Evolutionary conservation across 768 basidiomycete species (phyloP).

Genomic region (Leccinellum luteum): DNA sequence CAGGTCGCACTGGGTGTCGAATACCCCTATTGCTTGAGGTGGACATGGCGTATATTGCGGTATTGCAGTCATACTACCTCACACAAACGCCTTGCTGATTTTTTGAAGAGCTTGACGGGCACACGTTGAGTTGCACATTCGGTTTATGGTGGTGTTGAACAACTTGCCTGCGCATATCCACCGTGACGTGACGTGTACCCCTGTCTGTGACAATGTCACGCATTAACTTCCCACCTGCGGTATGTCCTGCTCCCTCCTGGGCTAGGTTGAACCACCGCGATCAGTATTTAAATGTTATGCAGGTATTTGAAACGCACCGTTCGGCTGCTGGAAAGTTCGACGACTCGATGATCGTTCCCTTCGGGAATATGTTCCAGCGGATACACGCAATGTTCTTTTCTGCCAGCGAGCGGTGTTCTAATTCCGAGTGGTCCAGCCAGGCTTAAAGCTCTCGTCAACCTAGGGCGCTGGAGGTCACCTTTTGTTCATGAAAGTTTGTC

Average conservation of each 20-base stretch:
- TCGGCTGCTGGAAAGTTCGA: background rate
- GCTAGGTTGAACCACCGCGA: too few species aligned
- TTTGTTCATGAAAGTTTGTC: background rate
- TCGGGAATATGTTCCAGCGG: background rate
- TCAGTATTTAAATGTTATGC: background rate
- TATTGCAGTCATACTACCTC: constrained; percentile 25
- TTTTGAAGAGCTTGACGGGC: constrained; percentile 23
- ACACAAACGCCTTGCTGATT: constrained; percentile 24
- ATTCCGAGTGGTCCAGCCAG: constrained; percentile 10
- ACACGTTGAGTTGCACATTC: constrained; percentile 30
- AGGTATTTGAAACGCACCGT: constrained; percentile 3
- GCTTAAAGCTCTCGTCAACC: background rate
- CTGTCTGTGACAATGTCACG: constrained; percentile 30
- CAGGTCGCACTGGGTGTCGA: constrained; percentile 1
- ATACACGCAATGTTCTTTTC: background rate
- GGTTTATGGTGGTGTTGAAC: constrained; percentile 26
- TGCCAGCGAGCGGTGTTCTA: constrained; percentile 10
- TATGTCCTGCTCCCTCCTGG: too few species aligned
- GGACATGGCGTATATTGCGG: constrained; percentile 1
- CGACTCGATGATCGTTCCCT: background rate
- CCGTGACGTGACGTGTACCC: constrained; percentile 28
- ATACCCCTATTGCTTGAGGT: constrained; percentile 8
- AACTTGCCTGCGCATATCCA: constrained; percentile 29
- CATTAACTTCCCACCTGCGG: constrained; percentile 4
- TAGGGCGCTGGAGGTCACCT: constrained; percentile 1